Percentiles rank a stretch among this genome's conserved stretches.
Conservation (phyloP, 306 rosid species). For the Potentilla sterilis region DNA sequence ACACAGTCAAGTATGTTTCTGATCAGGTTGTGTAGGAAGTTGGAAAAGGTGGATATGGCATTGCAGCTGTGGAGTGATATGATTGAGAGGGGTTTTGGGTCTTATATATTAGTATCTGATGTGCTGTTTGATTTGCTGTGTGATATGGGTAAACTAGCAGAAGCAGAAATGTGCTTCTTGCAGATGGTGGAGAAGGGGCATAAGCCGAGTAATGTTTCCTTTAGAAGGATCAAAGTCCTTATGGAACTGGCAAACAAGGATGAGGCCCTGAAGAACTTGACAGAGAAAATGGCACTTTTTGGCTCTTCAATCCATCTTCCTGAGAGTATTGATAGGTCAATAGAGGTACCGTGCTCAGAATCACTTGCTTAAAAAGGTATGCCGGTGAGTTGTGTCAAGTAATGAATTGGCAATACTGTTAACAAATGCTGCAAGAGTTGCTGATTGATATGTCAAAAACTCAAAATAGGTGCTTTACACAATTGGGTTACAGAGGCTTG, state of each 20-base stretch:
- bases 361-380: conserved; percentile 10
- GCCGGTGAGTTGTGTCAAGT: conserved; percentile 11
- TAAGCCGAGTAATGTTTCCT: conserved; percentile 72
- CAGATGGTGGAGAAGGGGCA: conserved; percentile 91
- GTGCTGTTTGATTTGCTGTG: conserved; percentile 84
- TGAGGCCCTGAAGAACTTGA: conserved; percentile 56
- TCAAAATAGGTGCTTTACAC: not conserved
- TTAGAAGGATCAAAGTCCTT: conserved; percentile 79
- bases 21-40: conserved; percentile 63
- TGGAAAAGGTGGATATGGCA: conserved; percentile 82
- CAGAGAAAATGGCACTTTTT: conserved; percentile 63
- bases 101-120: conserved; percentile 75
- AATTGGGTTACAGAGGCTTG: not conserved
- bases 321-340: conserved; percentile 21
- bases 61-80: conserved; percentile 81
- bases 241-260: conserved; percentile 79
- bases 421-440: not conserved
- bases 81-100: conserved; percentile 85
- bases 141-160: conserved; percentile 67
- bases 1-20: conserved; percentile 92
- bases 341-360: conserved; percentile 16
- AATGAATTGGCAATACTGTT: not conserved
- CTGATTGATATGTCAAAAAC: not conserved
- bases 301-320: conserved; percentile 34
- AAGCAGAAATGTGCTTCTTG: conserved; percentile 79